Base-by-base conservation (phyloP, 306 rosid species). In the Calophaca sinica region DNA sequence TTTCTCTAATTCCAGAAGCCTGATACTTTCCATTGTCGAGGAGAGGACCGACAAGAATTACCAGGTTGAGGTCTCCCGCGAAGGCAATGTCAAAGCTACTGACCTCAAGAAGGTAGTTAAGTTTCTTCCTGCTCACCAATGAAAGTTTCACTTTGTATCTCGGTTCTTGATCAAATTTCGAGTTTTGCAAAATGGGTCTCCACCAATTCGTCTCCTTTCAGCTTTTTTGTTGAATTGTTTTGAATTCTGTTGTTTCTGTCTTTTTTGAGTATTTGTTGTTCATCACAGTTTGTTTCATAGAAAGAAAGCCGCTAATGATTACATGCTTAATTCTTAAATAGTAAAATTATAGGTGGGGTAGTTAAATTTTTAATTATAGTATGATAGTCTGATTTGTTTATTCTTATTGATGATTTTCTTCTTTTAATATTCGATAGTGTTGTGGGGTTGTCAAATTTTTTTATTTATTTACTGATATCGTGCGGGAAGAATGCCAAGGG, bases 61-160 rank as follows among this genome's bases (percentile, higher is more conserved):
- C 78, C 87, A 80, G 78, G 68, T 90, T 63, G 80, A 85, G 54
- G 83, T 90, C 72, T 88, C 96, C 12, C 84, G 79, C 29, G 91
- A 90, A 5, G 98, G 98, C 15, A 84, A 94, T 5, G 42, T 93
- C 72, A 90, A 88, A 70, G 88, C 96, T 69, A 76, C 80, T 58
- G 98, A 90, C 70, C 65, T 93, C 68, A 93, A 90, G 78, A 84
- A 90, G 96, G 98, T 92, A n/a, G 3, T 20, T 1, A 3, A 39
- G 44, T 5, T 39, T 39, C 5, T 4, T 58, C 54, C 41, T 68
- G 7, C 32, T 71, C 57, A 39, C 32, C 44, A 5, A 12, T 51
- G 6, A 36, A 33, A 46, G 11, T 49, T 80, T 15, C 36, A 13
- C 9, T 4, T 32, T 42, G 38, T 15, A 67, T 42, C 38, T 4